Conservation (phyloP, 2,329 filamentous ascomycete species). For the Diaporthe velutina region DNA sequence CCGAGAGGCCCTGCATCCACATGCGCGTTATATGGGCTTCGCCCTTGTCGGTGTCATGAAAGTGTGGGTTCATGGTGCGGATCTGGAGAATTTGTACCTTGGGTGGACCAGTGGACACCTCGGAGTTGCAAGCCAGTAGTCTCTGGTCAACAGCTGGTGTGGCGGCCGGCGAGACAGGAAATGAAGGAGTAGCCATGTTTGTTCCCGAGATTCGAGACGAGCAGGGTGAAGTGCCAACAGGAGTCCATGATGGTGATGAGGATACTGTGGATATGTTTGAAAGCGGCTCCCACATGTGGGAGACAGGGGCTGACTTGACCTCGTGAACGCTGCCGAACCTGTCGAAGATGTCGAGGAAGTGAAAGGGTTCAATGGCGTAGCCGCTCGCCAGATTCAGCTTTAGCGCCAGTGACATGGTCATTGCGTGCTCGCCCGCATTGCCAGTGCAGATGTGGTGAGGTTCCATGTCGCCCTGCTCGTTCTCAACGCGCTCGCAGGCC, state of each 20-base stretch:
- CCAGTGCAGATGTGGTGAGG: slow-evolving; percentile 47
- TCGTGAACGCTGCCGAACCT: slow-evolving; percentile 35
- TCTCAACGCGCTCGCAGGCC: background rate
- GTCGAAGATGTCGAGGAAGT: slow-evolving; percentile 48
- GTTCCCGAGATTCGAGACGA: background rate
- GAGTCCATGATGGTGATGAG: slow-evolving; percentile 1
- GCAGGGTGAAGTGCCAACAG: slow-evolving; percentile 11
- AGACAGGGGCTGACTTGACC: background rate
- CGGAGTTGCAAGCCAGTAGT: background rate
- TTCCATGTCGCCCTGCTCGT: background rate
- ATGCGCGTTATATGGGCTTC: slow-evolving; percentile 47
- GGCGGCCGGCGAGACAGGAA: background rate
- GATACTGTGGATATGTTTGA: slow-evolving; percentile 15
- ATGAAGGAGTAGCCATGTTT: background rate
- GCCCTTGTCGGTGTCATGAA: slow-evolving; percentile 47
- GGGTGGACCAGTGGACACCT: background rate
- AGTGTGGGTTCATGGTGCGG: slow-evolving; percentile 49
- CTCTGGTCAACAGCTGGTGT: background rate
- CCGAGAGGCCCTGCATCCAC: slow-evolving; percentile 48
- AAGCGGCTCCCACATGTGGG: background rate
- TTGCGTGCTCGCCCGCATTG: slow-evolving; percentile 51
- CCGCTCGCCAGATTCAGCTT: slow-evolving; percentile 48
- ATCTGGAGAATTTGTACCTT: slow-evolving; percentile 47
- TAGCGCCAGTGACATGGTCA: slow-evolving; percentile 52
- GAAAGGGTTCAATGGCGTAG: slow-evolving; percentile 52